phyloP scores from a whole-genome alignment of 495 filamentous ascomycete species.

The Aspergillus kassunensis region DNA sequence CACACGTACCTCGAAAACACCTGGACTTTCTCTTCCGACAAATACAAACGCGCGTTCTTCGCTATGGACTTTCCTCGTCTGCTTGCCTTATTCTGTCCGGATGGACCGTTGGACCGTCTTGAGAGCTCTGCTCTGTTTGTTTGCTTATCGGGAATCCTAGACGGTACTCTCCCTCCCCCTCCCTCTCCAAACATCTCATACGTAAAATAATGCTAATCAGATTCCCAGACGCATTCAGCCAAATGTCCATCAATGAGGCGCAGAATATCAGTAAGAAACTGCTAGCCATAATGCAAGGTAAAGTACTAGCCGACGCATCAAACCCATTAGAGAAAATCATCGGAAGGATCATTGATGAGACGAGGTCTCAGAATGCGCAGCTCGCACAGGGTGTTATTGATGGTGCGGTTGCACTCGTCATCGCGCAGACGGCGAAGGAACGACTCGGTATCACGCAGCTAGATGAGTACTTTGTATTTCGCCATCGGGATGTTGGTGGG shows the following conservation, averaged over 20 bases:
- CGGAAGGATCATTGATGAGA: background rate
- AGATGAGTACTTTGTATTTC: background rate
- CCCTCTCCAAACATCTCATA: background rate
- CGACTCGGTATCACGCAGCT: background rate
- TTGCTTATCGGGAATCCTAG: background rate
- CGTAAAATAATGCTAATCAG: no score
- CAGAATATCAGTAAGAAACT: background rate
- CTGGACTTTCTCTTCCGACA: background rate
- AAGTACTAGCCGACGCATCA: background rate
- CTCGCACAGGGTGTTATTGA: background rate
- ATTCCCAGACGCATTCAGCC: constrained; percentile 4
- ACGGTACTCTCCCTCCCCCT: background rate
- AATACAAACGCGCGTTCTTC: background rate
- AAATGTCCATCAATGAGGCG: background rate
- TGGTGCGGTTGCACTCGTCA: background rate
- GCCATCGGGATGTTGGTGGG: background rate
- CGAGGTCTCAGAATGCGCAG: background rate
- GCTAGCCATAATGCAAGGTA: background rate
- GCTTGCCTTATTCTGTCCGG: background rate
- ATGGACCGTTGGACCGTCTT: background rate
- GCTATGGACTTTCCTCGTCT: background rate
- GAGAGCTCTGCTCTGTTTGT: background rate
- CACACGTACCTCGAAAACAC: background rate
- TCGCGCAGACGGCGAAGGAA: background rate
- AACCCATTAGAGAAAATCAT: background rate